Base-by-base conservation (phyloP, 129 eudicot genomes). In the Centella asiatica region DNA sequence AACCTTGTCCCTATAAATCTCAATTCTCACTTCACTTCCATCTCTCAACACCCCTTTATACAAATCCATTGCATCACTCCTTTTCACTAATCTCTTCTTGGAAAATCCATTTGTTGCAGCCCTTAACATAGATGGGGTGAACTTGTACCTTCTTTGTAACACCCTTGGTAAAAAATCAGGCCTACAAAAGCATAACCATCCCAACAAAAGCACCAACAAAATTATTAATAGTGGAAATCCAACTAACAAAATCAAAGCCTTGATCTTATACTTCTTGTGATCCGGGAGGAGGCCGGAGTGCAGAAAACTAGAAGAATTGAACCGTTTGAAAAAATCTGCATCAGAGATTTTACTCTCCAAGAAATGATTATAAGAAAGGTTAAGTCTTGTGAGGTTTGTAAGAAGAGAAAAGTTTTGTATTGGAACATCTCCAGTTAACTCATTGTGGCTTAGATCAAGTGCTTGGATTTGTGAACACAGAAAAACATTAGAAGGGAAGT, bases 391-490 rank as follows among this genome's bases (percentile, higher is more conserved):
- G 5, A 76, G 76, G 28, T 71, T 76, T 19, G 58, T 26, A 46
- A 76, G 65, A 6, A 36, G 37, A 6, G 73, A 60, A 10, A 76
- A 66, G 45, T 52, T 65, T 48, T 67, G 46, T 4, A 76, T 44
- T 0, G 77, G 77, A 24, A 76, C 53, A 7, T 71, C 81, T 25
- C 81, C 81, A 6, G 76, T 66, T 13, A 76, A 57, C 25, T 61
- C 25, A 46, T 76, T 76, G 13, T 5, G 76, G 42, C 80, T 75
- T 49, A 75, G 58, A 65, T 75, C 80, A 26, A 75, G 75, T 5
- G 9, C 14, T 20, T 52, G 56, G 13, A 75, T 70, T 32, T 75
- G 80, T 9, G 80, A 63, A 19, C 80, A 75, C 4, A 32, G 28
- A 36, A 75, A 60, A 13, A 75, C 42, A 18, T 75, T 76, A 27